Evolutionary conservation across 768 basidiomycete species (phyloP), one percentile per base, ranked within the genome.

Genomic region (Astraeus odoratus): DNA sequence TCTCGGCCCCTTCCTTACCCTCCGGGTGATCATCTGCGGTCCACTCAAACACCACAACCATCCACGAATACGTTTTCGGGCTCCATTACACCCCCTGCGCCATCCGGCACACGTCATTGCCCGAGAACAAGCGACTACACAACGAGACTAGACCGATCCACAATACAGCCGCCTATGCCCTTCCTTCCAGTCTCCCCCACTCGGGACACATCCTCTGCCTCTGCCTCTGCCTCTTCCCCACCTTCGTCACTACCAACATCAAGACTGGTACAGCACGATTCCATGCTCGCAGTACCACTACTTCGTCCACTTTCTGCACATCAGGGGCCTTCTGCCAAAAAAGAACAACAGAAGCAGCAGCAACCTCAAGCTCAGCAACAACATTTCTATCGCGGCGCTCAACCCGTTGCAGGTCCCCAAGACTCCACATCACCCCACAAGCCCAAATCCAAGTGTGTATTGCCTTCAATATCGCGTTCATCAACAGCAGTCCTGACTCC

Each of bases 1-100:
- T 15, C 37, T 15, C 37, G 37, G 37, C 37, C 37, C 16, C 37
- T 39, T 39, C 37, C 37, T 23, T 39, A n/a, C 37, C 37, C 37
- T 12, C 37, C 37, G 7, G 37, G 8, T 39, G 22, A 22, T 15
- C 1, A 39, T 37, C 27, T n/a, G n/a, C n/a, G 12, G 12, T 12
- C 30, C 30, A 31, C 30, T n/a, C 30, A 25, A 36, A 9, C 16
- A 25, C 23, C n/a, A n/a, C n/a, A n/a, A n/a, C n/a, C n/a, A n/a
- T n/a, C n/a, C n/a, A n/a, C n/a, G n/a, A n/a, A n/a, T n/a, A n/a
- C n/a, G n/a, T n/a, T n/a, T n/a, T n/a, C n/a, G n/a, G n/a, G n/a
- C n/a, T n/a, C n/a, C n/a, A n/a, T n/a, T n/a, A n/a, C n/a, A n/a
- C n/a, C n/a, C n/a, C n/a, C n/a, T n/a, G n/a, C n/a, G n/a, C n/a